Base-by-base conservation (phyloP, 352 stramenopile genomes). In the Hyaloperonospora brassicae region DNA sequence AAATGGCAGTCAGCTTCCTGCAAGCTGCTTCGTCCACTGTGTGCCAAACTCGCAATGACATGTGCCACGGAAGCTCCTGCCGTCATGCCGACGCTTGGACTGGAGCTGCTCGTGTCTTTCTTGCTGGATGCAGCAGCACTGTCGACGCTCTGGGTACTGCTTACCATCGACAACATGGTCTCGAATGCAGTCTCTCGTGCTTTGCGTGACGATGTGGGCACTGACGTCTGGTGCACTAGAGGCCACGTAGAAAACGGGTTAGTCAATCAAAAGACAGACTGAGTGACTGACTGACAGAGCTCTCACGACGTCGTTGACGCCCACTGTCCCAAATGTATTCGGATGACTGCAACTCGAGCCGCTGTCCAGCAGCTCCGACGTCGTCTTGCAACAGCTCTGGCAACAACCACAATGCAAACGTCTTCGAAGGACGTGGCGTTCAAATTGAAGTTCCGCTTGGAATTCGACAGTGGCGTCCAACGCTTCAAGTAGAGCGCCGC, bases 381-480 rank as follows among this genome's bases (percentile, higher is more conserved):
- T n/a, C n/a, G n/a, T n/a, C n/a, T n/a, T n/a, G n/a, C n/a, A n/a
- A n/a, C n/a, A n/a, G n/a, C n/a, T n/a, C n/a, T n/a, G n/a, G 13
- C 23, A 5, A 42, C 2, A 42, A 42, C n/a, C 2, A n/a, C n/a
- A 3, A 14, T 21, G 36, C 36, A 42, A 42, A 3, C 12, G 27
- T 22, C 52, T 59, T 58, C 54, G 55, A 48, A 39, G 31, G 38
- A 39, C 23, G 38, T 44, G 39, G 40, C 41, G 50, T n/a, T 43
- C 65, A 34, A 54, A 63, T 89, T 89, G 78, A 89, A 89, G 78
- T 86, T 89, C 70, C 7, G 3, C 27, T n/a, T 31, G 72, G 49
- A 69, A 72, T 69, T 72, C 49, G 31, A 61, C 45, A 73, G 51
- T 72, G 59, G 66, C 62, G 62, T n/a, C 39, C 12, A 42, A 56